Evolutionary conservation across 495 filamentous ascomycete genomes (phyloP).

Genomic region (Podospora sp.): DNA sequence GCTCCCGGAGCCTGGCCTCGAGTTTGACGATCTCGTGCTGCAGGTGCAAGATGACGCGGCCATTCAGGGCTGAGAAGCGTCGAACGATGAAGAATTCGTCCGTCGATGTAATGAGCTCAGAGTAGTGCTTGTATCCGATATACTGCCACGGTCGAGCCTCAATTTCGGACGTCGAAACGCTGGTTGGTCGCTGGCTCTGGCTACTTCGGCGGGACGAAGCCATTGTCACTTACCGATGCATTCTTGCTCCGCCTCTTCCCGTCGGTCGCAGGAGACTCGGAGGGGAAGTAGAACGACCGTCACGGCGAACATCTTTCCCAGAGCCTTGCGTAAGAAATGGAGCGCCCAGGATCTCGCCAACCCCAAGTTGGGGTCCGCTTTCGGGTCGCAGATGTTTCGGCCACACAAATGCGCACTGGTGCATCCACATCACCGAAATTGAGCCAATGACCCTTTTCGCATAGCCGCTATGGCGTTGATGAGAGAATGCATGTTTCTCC

Average conservation of each 20-base stretch:
- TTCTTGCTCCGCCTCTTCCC: neutral
- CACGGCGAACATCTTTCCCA: neutral
- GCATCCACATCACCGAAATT: neutral
- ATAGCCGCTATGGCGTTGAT: neutral
- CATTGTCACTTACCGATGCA: neutral
- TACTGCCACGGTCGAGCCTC: neutral
- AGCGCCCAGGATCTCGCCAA: neutral
- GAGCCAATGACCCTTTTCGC: neutral
- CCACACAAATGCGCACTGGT: neutral
- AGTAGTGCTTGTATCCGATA: slow-evolving; percentile 3
- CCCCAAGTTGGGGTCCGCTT: neutral
- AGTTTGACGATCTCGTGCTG: neutral
- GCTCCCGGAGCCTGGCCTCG: neutral
- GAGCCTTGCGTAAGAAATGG: slow-evolving; percentile 1
- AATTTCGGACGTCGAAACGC: neutral
- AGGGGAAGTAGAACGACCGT: neutral
- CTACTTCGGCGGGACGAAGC: neutral
- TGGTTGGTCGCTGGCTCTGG: neutral
- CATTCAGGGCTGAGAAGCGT: neutral
- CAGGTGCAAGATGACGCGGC: neutral
- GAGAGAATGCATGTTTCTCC: neutral
- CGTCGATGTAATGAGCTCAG: neutral
- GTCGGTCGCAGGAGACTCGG: neutral
- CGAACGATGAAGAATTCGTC: slow-evolving; percentile 4
- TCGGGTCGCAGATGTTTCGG: neutral